A percentile compares a stretch with the other conserved stretches of the same genome.
phyloP scores from a whole-genome alignment of 768 basidiomycete genomes.

The Strobilomyces confusus region DNA sequence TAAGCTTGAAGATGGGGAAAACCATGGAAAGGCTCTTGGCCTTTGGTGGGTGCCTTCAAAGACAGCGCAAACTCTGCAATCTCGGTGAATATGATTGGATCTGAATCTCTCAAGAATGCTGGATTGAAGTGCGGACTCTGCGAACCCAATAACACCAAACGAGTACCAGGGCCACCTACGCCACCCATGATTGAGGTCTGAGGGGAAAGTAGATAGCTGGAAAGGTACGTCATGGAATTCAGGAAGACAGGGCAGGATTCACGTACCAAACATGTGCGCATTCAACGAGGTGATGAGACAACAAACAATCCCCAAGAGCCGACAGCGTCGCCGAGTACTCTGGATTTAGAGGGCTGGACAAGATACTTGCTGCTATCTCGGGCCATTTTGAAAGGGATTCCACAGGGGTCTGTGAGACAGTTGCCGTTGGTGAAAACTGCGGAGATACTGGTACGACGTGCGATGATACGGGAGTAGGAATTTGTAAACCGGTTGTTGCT shows the following conservation, averaged over 20 bases:
- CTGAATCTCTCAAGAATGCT: constrained; percentile 59
- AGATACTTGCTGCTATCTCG: constrained; percentile 80
- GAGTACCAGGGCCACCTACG: constrained; percentile 58
- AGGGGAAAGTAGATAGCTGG: constrained; percentile 82
- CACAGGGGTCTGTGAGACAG: constrained; percentile 46
- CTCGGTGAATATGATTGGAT: constrained; percentile 83
- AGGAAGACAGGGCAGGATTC: background rate
- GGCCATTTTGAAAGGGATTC: constrained; percentile 76
- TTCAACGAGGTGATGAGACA: constrained; percentile 65
- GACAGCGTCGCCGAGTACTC: constrained; percentile 76
- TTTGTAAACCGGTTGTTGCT: constrained; percentile 36
- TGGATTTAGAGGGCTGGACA: constrained; percentile 61
- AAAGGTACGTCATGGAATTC: constrained; percentile 5
- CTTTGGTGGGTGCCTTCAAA: constrained; percentile 65
- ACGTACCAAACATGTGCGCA: constrained; percentile 89
- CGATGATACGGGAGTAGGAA: constrained; percentile 30
- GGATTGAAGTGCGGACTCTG: constrained; percentile 50
- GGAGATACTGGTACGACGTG: constrained; percentile 60
- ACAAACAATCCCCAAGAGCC: constrained; percentile 80
- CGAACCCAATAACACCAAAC: constrained; percentile 72
- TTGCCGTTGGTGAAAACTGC: constrained; percentile 48
- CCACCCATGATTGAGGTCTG: constrained; percentile 75
- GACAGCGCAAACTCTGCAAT: constrained; percentile 89
- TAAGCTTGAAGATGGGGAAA: constrained; percentile 86
- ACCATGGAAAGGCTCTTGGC: constrained; percentile 82